Base-by-base conservation (phyloP, 2,329 filamentous ascomycete genomes). In the Didymellaceae sp. region DNA sequence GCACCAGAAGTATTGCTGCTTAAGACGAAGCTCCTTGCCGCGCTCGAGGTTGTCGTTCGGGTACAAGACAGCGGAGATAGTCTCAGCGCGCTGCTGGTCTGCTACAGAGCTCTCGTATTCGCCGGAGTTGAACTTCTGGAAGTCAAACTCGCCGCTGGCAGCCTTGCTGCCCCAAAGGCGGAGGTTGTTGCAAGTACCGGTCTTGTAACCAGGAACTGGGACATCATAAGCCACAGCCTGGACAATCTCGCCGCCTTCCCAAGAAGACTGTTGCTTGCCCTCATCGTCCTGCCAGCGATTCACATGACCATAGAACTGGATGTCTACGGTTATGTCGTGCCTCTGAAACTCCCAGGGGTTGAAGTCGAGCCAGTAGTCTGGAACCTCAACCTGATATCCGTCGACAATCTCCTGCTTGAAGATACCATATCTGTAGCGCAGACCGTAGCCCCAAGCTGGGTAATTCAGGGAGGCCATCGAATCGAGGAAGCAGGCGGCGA, bases 1-100 rank as follows among this genome's bases (percentile, higher is more conserved):
- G 68, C 96, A 96, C 94, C 94, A 99, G 79, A 99, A 99, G 82
- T 99, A 99, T 75, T 99, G 94, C 75, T 99, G 94, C 83, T 99
- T 99, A 74, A 99, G 77, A 45, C 94, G 90, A 57, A 99, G 85
- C 79, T 99, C 94, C 76, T 99, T 99, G 57, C 94, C 94, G 59
- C 91, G 85, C 61, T 97, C 93, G 34, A 99, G 84, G 75, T 96
- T 97, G 76, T 97, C 93, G 68, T 99, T 99, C 53, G 94, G 94
- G 71, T 99, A 99, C 34, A 99, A 78, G 11, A 99, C 94, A 24
- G 93, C 93, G 43, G 92, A 97, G 77, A 99, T 99, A 46, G 93
- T 97, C 80, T 99, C 94, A n/a, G 94, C 94, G 50, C 90, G 88
- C 79, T 99, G 94, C 76, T 97, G 91, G 63, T 99, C 94, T n/a